Base-by-base conservation (phyloP, 441 rosid genomes). In the Erodium trifolium region DNA sequence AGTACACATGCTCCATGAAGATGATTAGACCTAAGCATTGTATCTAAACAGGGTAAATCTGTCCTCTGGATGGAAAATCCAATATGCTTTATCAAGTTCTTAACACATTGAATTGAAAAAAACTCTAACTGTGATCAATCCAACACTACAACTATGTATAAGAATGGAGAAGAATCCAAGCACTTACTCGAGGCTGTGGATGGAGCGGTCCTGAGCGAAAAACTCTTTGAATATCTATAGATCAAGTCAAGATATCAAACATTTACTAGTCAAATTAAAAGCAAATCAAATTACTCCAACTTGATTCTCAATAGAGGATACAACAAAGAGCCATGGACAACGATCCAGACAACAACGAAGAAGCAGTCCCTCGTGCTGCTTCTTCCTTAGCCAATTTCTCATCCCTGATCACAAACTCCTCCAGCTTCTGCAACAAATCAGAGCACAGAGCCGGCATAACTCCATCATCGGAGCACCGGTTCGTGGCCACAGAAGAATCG, bases 241-340 rank as follows among this genome's bases (percentile, higher is more conserved):
- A 77, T 27, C 47, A 57, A 68, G 73, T 87, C 63, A 87, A 78
- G 63, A 13, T 70, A 9, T 5, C 14, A 6, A 19, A 4, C 16
- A 16, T 39, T 55, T 29, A 17, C 65, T 1, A 23, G 19, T 68
- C 43, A 17, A 49, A 27, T 34, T 6, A 29, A 19, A 59, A 7
- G 0, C 13, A 59, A 18, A 8, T 18, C 31, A 14, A 55, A 59
- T 19, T 8, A 17, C 63, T 19, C 29, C 29, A 59, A 18, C 19
- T 18, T 59, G 2, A 7, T 59, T 2, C 29, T 5, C 8, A 55
- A 7, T 45, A 27, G 16, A 59, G 97, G 99, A 94, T 92, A 94
- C 97, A 92, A 71, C 99, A 92, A 71, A 94, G 97, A 71, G 99
- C 94, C 97, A 90, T 88, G 63, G 99, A 94, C 75, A 92, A 80